These are phyloP conservation scores for Stephania yunnanensis DNA, from an alignment of 164 flowering plant genomes.

Conservation along the genomic window DNA sequence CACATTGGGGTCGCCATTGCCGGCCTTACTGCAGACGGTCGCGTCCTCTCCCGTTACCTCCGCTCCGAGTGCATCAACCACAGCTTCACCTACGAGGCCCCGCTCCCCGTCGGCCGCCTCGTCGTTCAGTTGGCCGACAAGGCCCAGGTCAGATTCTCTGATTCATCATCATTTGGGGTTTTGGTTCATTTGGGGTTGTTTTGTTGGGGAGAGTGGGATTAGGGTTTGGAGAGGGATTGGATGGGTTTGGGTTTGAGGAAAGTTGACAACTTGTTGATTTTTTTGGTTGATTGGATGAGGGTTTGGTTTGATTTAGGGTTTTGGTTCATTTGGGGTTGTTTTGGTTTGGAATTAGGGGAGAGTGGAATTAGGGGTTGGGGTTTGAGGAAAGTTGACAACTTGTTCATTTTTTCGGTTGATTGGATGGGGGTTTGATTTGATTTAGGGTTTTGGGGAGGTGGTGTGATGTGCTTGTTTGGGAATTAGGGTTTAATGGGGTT, in stretches of 20 bases:
- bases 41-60: constrained; percentile 79
- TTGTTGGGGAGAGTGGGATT: background rate
- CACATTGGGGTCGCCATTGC: constrained; percentile 95
- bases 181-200: background rate
- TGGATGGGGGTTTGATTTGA: no score
- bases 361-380: background rate
- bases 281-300: no score
- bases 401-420: no score
- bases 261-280: no score
- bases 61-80: constrained; percentile 83
- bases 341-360: background rate
- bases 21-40: constrained; percentile 93
- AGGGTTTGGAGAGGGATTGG: background rate
- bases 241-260: background rate
- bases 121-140: constrained; percentile 96
- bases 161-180: background rate
- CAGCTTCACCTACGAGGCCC: constrained; percentile 71
- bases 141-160: constrained; percentile 59
- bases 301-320: background rate
- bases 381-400: no score
- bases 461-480: no score
- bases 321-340: background rate
- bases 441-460: no score
- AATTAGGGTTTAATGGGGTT: no score
- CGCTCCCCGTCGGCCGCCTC: constrained; percentile 83